Evolutionary conservation across 805 yeast genomes (phyloP), one percentile per base, ranked within the genome.

Genomic region (Ogataea minuta): DNA sequence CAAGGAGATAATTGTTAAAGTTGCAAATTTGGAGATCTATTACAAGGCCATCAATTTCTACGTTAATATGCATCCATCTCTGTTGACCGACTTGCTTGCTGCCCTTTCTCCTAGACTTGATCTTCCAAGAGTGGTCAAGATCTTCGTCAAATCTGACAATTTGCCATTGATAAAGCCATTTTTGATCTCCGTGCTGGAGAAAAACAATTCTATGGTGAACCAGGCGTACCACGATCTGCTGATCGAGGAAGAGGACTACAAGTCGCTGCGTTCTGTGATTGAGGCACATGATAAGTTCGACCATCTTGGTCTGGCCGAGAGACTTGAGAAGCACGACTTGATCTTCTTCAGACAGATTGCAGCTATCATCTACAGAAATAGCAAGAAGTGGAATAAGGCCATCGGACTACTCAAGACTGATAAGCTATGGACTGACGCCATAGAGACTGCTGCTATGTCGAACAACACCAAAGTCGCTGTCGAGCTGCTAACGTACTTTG

Each of bases 21-120:
- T 90, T 46, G 84, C 96, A 24, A 93, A 93, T 68, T 72, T 93
- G 64, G 99, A 93, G 71, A 89, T 93, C 43, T 93, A 90, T 69
- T 93, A 91, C 80, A 88, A 89, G 70, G 97, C 98, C 9, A 86
- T 93, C 59, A 90, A 87, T 71, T 93, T 93, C 64, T 93, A 93
- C 66, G 79, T 91, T 64, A 78, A 78, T 37, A 91, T 89, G 68
- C 95, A 89, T 65, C 99, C 99, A 47, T 81, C 90, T 39, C 74
- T 91, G 50, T 72, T 93, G 56, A 84, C 85, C 42, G 99, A 93
- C 59, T 73, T 93, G 62, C 73, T 93, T 54, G 66, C 90, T 7
- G 95, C 79, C 9, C 74, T 93, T 59, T 75, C 90, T 11, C 87
- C 96, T 42, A 86, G 95, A 67, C 72, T 93, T 48, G 99, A 93